Evolutionary conservation across 805 yeast species (phyloP).

Genomic region (Kodamaea kakaduensis): DNA sequence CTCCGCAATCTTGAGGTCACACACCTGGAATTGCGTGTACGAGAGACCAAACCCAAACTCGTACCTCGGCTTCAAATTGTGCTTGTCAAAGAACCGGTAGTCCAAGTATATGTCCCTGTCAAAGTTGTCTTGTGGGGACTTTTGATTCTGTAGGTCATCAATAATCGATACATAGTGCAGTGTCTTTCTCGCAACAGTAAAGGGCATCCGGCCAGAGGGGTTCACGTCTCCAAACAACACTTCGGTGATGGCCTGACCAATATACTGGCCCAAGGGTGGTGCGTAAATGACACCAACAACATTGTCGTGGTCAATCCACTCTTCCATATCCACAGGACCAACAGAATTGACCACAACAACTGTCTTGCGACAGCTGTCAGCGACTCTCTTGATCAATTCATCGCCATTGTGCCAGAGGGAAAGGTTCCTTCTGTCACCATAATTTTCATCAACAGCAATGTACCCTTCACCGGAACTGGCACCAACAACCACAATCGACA

Average conservation of each 20-base stretch:
- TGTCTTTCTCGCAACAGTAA: constrained; percentile 54
- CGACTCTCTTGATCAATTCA: constrained; percentile 45
- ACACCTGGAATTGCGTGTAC: constrained; percentile 41
- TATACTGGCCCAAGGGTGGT: constrained; percentile 55
- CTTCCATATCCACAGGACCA: constrained; percentile 58
- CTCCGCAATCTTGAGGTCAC: constrained; percentile 37
- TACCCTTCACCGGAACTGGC: constrained; percentile 60
- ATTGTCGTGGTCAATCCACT: constrained; percentile 54
- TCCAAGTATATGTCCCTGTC: constrained; percentile 50
- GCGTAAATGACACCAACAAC: constrained; percentile 55
- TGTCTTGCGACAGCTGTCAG: constrained; percentile 49
- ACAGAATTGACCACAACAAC: constrained; percentile 58
- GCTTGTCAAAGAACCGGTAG: constrained; percentile 55
- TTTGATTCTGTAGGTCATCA: constrained; percentile 22
- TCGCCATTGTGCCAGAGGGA: constrained; percentile 59
- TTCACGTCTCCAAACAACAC: constrained; percentile 57
- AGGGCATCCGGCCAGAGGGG: constrained; percentile 63
- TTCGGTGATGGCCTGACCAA: constrained; percentile 56
- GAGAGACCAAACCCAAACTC: constrained; percentile 64
- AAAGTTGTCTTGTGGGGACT: constrained; percentile 40
- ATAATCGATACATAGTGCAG: constrained; percentile 45
- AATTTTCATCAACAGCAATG: constrained; percentile 53
- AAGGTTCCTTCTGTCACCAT: constrained; percentile 53
- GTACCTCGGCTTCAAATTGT: constrained; percentile 51
- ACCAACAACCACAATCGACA: constrained; percentile 51